These are phyloP conservation scores for Colletotrichum noveboracense DNA, from an alignment of 2,329 filamentous ascomycete species.

Conservation along the genomic window DNA sequence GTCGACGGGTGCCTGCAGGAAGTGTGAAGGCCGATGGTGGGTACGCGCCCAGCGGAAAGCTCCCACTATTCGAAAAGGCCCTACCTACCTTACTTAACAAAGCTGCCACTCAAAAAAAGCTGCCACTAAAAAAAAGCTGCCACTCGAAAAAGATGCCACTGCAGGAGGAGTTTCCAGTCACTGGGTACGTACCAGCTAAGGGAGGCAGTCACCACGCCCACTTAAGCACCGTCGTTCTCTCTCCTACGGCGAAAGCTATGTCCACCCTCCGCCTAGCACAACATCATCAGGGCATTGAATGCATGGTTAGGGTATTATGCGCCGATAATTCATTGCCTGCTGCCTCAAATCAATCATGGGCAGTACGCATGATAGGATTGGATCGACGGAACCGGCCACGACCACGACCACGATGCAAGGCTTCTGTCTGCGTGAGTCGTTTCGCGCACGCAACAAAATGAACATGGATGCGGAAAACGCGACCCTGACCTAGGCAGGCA, in stretches of 20 bases:
- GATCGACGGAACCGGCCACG: not conserved
- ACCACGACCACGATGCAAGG: not conserved
- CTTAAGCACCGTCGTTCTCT: not conserved
- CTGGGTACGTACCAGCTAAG: not conserved
- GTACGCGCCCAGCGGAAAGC: too few relatives aligned
- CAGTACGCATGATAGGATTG: not conserved
- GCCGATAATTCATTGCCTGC: not conserved
- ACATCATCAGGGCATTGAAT: not conserved
- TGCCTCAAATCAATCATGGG: not conserved
- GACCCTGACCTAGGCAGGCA: not conserved
- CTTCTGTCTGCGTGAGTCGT: not conserved
- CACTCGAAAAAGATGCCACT: too few relatives aligned
- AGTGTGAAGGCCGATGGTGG: too few relatives aligned
- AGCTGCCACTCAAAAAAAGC: too few relatives aligned
- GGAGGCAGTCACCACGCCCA: not conserved
- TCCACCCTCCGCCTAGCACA: not conserved
- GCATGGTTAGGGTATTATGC: not conserved
- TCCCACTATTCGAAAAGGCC: too few relatives aligned
- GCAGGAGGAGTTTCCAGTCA: not conserved
- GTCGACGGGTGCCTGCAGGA: too few relatives aligned
- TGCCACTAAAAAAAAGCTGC: too few relatives aligned
- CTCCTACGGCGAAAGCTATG: not conserved
- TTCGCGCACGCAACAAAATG: not conserved
- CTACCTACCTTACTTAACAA: too few relatives aligned
- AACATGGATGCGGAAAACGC: not conserved